Percentiles rank a stretch among this genome's conserved stretches.
phyloP scores from a whole-genome alignment of 139 green algal genomes.

The Haematococcus lacustris region DNA sequence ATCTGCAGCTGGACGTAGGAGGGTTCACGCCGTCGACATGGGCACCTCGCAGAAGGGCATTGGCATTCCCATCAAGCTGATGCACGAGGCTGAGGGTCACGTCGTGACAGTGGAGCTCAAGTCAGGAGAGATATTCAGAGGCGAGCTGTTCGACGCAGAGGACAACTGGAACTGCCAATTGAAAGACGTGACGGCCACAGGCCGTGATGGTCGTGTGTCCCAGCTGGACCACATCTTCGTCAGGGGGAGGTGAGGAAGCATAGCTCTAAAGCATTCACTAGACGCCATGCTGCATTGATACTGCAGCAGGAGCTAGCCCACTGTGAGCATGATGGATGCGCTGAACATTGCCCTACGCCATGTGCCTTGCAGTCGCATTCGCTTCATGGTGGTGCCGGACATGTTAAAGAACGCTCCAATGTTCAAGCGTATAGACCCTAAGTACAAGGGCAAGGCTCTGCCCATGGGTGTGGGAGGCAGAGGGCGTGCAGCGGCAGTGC shows the following conservation, averaged over 20 bases:
- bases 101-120: conserved; percentile 95
- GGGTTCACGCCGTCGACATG: no score
- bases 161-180: conserved; percentile 99
- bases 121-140: conserved; percentile 89
- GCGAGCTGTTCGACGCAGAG: conserved; percentile 86
- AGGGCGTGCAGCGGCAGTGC: conserved; percentile 56
- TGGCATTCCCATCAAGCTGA: conserved; percentile 83
- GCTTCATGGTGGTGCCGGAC: conserved; percentile 95
- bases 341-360: background rate
- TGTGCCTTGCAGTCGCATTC: conserved; percentile 48
- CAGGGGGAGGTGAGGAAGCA: conserved; percentile 51
- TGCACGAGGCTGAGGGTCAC: conserved; percentile 97
- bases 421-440: conserved; percentile 98
- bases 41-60: conserved; percentile 48
- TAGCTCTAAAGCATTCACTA: no score
- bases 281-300: background rate
- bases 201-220: conserved; percentile 59
- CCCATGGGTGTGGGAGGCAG: conserved; percentile 66
- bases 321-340: background rate
- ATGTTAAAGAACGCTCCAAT: conserved; percentile 99
- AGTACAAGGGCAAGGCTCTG: conserved; percentile 60
- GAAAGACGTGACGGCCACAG: conserved; percentile 85
- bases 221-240: conserved; percentile 92
- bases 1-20: no score
- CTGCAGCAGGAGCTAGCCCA: background rate